Conservation (phyloP, 495 filamentous ascomycete species). For the Terfezia boudieri region DNA sequence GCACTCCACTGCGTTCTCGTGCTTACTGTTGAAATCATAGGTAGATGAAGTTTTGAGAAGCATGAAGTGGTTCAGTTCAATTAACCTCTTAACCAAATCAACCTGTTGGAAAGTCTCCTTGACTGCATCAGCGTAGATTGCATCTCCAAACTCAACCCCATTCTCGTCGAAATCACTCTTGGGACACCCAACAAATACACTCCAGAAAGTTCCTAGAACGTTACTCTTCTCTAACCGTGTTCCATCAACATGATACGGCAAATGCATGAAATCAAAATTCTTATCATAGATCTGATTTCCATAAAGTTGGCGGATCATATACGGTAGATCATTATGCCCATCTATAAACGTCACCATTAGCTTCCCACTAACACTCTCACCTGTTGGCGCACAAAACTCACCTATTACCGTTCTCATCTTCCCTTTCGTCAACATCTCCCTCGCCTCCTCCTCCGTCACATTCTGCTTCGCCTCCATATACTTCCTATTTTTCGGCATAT, state of each 20-base stretch:
- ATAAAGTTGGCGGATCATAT: conserved; percentile 41
- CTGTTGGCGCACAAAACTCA: too few species aligned
- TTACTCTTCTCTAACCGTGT: conserved; percentile 32
- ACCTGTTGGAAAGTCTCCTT: conserved; percentile 60
- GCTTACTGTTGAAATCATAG: conserved; percentile 11
- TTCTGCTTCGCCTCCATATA: not conserved
- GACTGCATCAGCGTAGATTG: conserved; percentile 38
- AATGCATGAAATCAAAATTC: conserved; percentile 40
- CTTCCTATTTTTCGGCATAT: not conserved
- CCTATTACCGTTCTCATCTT: not conserved
- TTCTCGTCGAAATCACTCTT: conserved; percentile 19
- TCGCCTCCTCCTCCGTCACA: not conserved
- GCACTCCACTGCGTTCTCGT: not conserved
- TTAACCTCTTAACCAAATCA: conserved; percentile 53
- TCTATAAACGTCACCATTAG: conserved; percentile 27
- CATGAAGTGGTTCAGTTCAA: conserved; percentile 39
- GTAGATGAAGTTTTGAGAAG: conserved; percentile 13
- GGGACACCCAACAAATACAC: conserved; percentile 62
- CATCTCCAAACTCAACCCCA: conserved; percentile 45
- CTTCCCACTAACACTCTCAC: not conserved
- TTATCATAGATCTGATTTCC: conserved; percentile 56
- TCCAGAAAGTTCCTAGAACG: conserved; percentile 66
- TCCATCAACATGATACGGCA: conserved; percentile 58
- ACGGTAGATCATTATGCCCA: conserved; percentile 77
- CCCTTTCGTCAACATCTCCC: not conserved